A percentile compares a stretch with the other conserved stretches of the same genome.
Evolutionary conservation across 2,329 filamentous ascomycete species (phyloP).

Genomic region (Microsporum canis): DNA sequence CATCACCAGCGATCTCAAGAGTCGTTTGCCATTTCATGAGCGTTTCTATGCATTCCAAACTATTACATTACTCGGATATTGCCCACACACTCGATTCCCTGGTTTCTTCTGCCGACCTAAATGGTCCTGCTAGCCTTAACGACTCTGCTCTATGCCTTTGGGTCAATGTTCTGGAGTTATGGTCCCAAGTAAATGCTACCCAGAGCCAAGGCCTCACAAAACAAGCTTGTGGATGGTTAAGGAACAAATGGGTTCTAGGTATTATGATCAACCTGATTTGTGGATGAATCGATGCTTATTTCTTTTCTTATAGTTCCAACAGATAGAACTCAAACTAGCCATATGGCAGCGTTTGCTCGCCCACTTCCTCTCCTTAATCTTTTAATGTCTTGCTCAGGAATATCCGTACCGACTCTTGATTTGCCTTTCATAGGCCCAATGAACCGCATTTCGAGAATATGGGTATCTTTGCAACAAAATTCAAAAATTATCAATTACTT

Average conservation of each 20-base stretch:
- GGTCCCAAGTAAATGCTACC: constrained; percentile 56
- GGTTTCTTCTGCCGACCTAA: constrained; percentile 65
- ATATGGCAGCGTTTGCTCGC: constrained; percentile 51
- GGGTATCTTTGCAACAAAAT: constrained; percentile 32
- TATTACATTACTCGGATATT: constrained; percentile 58
- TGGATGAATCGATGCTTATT: neutral
- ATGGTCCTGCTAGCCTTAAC: constrained; percentile 65
- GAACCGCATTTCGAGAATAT: constrained; percentile 27
- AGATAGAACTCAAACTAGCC: constrained; percentile 56
- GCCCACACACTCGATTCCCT: constrained; percentile 61
- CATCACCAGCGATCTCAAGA: constrained; percentile 59
- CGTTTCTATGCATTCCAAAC: constrained; percentile 50
- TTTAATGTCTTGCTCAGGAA: constrained; percentile 58
- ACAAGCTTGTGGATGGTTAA: constrained; percentile 69
- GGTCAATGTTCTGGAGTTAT: constrained; percentile 54
- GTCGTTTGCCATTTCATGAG: constrained; percentile 65
- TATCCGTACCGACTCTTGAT: constrained; percentile 22
- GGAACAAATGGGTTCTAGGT: constrained; percentile 74
- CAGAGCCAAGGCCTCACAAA: constrained; percentile 56
- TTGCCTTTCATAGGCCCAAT: constrained; percentile 19
- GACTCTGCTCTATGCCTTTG: constrained; percentile 70
- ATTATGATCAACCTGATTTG: constrained; percentile 22
- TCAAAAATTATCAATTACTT: constrained; percentile 39
- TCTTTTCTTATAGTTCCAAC: constrained; percentile 35
- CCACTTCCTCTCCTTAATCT: constrained; percentile 57